A percentile compares a stretch with the other conserved stretches of the same genome.
Conservation (phyloP, 2,329 filamentous ascomycete genomes). For the Colletotrichum gigasporum region DNA sequence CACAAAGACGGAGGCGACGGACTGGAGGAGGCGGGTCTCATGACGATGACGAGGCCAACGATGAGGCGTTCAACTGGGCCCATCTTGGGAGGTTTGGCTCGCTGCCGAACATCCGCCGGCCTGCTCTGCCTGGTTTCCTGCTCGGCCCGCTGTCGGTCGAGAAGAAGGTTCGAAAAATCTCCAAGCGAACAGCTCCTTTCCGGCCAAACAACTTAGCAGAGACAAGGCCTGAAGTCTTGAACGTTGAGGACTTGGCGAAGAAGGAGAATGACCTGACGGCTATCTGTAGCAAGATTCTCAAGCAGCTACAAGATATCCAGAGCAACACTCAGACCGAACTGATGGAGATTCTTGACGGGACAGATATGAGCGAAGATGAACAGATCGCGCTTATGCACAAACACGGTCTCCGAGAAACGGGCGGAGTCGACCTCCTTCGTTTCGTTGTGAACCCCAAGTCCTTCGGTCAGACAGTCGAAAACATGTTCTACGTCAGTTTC, state of each 20-base stretch:
- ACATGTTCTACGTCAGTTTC: slow-evolving; percentile 96
- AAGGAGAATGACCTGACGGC: slow-evolving; percentile 83
- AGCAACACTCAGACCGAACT: slow-evolving; percentile 57
- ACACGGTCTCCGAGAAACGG: slow-evolving; percentile 71
- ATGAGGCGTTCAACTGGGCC: slow-evolving; percentile 86
- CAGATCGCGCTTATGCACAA: slow-evolving; percentile 67
- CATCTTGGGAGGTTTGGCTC: slow-evolving; percentile 82
- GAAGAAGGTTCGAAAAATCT: slow-evolving; percentile 78
- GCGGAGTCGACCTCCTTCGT: slow-evolving; percentile 81
- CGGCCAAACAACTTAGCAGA: slow-evolving; percentile 74
- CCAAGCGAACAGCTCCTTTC: slow-evolving; percentile 76
- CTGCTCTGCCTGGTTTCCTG: slow-evolving; percentile 83
- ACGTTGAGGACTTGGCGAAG: slow-evolving; percentile 76
- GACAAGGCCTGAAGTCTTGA: slow-evolving; percentile 81
- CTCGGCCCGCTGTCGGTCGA: slow-evolving; percentile 90
- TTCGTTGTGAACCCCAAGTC: slow-evolving; percentile 91
- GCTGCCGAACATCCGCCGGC: slow-evolving; percentile 76
- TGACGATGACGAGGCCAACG: slow-evolving; percentile 74
- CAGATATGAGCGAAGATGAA: slow-evolving; percentile 56
- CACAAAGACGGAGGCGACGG: slow-evolving; percentile 55
- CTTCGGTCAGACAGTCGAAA: slow-evolving; percentile 95
- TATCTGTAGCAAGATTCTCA: slow-evolving; percentile 80
- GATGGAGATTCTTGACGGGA: slow-evolving; percentile 46
- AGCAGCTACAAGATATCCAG: slow-evolving; percentile 64
- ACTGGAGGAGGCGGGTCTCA: slow-evolving; percentile 48